A percentile compares a stretch with the other conserved stretches of the same genome.
Conservation (phyloP, 2,329 filamentous ascomycete genomes). For the Penicillium palitans region DNA sequence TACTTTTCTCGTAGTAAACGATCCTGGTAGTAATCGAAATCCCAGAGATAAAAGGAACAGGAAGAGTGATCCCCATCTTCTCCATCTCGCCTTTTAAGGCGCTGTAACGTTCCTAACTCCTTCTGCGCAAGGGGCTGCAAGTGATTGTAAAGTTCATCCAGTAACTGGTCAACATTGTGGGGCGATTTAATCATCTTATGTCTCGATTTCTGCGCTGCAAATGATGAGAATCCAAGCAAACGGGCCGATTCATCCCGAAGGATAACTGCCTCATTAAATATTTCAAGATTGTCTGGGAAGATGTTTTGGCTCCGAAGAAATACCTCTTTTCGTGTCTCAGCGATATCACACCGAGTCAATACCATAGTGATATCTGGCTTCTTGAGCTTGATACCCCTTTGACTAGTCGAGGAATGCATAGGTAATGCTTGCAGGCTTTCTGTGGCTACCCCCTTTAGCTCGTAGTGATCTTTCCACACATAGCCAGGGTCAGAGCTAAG, state of each 20-base stretch:
- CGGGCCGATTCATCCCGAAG: neutral
- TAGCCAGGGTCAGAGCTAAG: neutral
- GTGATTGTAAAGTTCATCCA: neutral
- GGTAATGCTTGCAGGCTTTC: neutral
- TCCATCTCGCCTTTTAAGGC: neutral
- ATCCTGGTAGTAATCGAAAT: neutral
- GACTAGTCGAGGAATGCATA: neutral
- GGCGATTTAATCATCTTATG: neutral
- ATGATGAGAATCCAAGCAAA: neutral
- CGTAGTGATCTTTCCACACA: neutral
- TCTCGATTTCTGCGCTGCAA: neutral
- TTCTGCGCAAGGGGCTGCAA: neutral
- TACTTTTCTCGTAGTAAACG: neutral
- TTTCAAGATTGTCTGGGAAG: neutral
- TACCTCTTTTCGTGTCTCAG: neutral
- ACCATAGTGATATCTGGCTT: neutral
- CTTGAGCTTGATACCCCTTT: neutral
- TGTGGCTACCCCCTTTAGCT: neutral
- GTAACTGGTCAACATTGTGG: neutral
- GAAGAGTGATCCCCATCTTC: neutral
- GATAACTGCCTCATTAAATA: neutral
- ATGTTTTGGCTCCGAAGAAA: neutral
- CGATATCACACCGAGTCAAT: neutral
- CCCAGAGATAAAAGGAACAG: neutral
- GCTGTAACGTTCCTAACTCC: neutral